Percentiles rank a stretch among this genome's conserved stretches.
phyloP scores from a whole-genome alignment of 2,329 filamentous ascomycete genomes.

The Fusarium newnesense region DNA sequence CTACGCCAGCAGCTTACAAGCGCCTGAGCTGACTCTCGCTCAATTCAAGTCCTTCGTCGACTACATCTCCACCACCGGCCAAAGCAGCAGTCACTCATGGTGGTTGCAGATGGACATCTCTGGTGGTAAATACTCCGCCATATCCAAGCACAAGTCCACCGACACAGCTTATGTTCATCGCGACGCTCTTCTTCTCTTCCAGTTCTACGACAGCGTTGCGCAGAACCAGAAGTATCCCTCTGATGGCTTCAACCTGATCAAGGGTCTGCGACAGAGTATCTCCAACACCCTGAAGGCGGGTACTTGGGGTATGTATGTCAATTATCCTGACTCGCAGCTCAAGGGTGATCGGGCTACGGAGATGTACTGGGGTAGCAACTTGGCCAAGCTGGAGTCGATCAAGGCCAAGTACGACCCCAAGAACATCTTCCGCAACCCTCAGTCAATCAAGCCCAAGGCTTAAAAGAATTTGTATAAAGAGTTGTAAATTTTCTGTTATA shows the following conservation, averaged over 20 bases:
- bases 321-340: conserved; percentile 54
- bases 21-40: conserved; percentile 29
- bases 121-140: conserved; percentile 50
- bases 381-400: conserved; percentile 47
- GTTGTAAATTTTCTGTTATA: background rate
- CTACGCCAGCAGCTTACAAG: conserved; percentile 45
- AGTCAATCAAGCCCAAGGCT: conserved; percentile 40
- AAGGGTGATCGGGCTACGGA: conserved; percentile 47
- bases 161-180: conserved; percentile 54
- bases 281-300: conserved; percentile 43
- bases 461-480: background rate
- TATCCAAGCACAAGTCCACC: conserved; percentile 45
- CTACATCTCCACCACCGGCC: conserved; percentile 36
- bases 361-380: conserved; percentile 52
- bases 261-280: conserved; percentile 49
- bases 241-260: conserved; percentile 49
- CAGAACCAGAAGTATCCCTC: conserved; percentile 44
- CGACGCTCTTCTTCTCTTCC: conserved; percentile 60
- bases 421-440: conserved; percentile 54
- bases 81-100: conserved; percentile 36
- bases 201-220: conserved; percentile 57
- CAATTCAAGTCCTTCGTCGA: conserved; percentile 43
- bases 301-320: conserved; percentile 54
- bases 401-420: conserved; percentile 51
- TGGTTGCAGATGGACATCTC: conserved; percentile 48